Base-by-base conservation (phyloP, 192 early-diverging fungal genomes). In the Coemansia sp. region DNA sequence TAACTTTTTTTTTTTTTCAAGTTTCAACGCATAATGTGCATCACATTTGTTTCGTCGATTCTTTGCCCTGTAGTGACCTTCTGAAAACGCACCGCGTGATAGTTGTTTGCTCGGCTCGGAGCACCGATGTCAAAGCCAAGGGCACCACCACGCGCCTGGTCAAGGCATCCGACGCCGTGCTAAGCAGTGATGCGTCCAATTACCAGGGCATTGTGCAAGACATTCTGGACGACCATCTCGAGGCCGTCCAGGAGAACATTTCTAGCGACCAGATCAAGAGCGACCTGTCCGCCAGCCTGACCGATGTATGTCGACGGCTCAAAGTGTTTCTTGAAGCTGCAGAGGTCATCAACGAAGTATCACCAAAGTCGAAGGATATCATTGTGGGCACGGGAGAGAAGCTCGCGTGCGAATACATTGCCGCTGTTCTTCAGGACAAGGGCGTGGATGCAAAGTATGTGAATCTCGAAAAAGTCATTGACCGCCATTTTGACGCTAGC, bases 81-180 rank as follows among this genome's bases (percentile, higher is more conserved):
- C 75, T 93, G n/a, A 85, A 88, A 59, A 83, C 85, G 33, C 87
- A 92, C 73, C 87, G 90, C 49, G 87, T 91, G 38, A 85, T 93
- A 50, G 91, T 97, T n/a, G 97, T 99, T 25, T 92, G 96, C 60
- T 99, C 97, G 10, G 97, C 97, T 49, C 87, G 95, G 80, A 93
- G 91, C 85, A 90, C 92, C 42, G 84, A 92, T 29, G 87, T 85
- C 61, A 99, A 99, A 75, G 72, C 90, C 31, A 87, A 89, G 49
- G 97, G 96, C 40, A 97, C 97, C 25, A 99, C 97, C 32, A 91
- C 91, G 52, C 84, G 84, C 34, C 73, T 85, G 55, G 75, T 88
- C 42, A 75, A 68, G 61, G 71, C 84, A 63, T 67, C 85, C 54
- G 61, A 83, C 16, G 59, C 75, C 11, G 77, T 83, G 12, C 72